A percentile compares a stretch with the other conserved stretches of the same genome.
Conservation (phyloP, 495 filamentous ascomycete species). For the Neurospora sp. region DNA sequence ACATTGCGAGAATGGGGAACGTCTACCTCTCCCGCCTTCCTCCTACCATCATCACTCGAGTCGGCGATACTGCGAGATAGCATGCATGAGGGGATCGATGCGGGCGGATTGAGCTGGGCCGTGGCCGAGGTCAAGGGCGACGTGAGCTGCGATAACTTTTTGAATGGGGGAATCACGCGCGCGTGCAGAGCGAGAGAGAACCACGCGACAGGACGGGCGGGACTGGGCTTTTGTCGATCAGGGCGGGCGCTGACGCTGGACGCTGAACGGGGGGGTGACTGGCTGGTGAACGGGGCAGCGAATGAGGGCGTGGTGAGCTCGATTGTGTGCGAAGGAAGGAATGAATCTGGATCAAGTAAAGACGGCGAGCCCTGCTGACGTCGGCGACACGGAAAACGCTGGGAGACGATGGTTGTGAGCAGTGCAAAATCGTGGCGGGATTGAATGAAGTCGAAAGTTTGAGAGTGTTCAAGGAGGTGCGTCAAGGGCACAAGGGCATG, state of each 20-base stretch:
- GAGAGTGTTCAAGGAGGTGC: constrained; percentile 11
- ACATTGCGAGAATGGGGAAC: constrained; percentile 48
- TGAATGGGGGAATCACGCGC: constrained; percentile 14
- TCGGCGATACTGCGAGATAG: constrained; percentile 23
- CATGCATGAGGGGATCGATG: constrained; percentile 27
- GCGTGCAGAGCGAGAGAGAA: constrained; percentile 8
- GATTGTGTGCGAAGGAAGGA: background rate
- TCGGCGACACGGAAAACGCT: constrained; percentile 3
- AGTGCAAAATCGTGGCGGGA: constrained; percentile 4
- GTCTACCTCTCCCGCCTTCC: constrained; percentile 38
- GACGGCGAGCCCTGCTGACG: background rate
- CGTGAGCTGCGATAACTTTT: background rate
- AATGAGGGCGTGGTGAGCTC: background rate
- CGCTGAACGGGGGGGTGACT: constrained; percentile 1
- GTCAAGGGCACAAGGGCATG: constrained; percentile 3
- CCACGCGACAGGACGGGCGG: constrained; percentile 16
- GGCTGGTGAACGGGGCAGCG: background rate
- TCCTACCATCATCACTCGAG: constrained; percentile 46
- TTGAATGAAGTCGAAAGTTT: constrained; percentile 20
- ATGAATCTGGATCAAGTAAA: background rate
- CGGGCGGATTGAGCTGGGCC: constrained; percentile 4
- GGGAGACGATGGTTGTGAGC: background rate
- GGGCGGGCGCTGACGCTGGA: constrained; percentile 4
- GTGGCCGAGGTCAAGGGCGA: background rate
- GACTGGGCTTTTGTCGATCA: constrained; percentile 11